Conservation (phyloP, 1,284 basidiomycete genomes). For the Anthracocystis walkeri region DNA sequence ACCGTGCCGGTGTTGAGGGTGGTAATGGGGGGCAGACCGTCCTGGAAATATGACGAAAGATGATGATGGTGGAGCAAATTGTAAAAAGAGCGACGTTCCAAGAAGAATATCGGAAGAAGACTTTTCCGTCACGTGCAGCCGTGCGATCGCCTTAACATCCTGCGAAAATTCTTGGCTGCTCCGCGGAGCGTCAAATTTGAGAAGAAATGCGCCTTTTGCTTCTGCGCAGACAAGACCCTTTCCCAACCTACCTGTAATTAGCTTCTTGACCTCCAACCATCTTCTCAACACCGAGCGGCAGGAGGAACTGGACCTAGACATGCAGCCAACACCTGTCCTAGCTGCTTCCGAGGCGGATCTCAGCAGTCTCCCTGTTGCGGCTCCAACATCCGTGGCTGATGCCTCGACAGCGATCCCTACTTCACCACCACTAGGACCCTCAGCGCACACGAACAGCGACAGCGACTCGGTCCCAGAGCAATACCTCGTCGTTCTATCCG, state of each 20-base stretch:
- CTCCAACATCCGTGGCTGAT: not conserved
- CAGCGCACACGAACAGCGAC: not conserved
- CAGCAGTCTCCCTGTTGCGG: not conserved
- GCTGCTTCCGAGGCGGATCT: conserved; percentile 7
- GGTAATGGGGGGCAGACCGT: not conserved
- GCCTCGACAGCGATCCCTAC: not conserved
- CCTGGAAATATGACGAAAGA: conserved; percentile 5
- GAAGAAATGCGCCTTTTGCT: conserved; percentile 8
- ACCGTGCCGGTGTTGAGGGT: not conserved
- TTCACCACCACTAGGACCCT: not conserved
- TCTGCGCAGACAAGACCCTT: not conserved
- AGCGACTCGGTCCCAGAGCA: conserved; percentile 14
- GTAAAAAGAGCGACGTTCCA: conserved; percentile 1
- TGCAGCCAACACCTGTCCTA: conserved; percentile 31
- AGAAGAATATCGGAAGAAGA: conserved; percentile 18
- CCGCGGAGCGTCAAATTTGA: conserved; percentile 7
- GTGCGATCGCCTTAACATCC: not conserved
- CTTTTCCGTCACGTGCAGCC: conserved; percentile 19
- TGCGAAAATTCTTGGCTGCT: not conserved
- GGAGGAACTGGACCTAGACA: not conserved
- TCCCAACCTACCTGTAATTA: not conserved
- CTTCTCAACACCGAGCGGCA: not conserved
- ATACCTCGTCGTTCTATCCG: conserved; percentile 42
- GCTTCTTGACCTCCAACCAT: not conserved
- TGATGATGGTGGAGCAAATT: conserved; percentile 3